These are phyloP conservation scores for Neopestalotiopsis sp. DNA, from an alignment of 2,329 filamentous ascomycete species.

Conservation along the genomic window DNA sequence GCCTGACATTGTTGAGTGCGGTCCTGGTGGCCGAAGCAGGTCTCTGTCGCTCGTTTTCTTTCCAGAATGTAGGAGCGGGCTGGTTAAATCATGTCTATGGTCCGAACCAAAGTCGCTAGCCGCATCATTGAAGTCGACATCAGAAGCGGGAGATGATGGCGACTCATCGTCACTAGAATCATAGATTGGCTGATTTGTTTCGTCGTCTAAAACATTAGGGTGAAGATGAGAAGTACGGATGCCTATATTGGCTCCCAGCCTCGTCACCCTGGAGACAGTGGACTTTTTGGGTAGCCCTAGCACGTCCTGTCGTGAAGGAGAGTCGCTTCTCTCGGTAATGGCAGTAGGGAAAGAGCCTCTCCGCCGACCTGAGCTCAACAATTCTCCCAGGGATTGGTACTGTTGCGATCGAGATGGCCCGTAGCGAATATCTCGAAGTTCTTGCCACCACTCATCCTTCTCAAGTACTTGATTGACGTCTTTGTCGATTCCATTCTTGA, in stretches of 20 bases:
- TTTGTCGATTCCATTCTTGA: constrained; percentile 59
- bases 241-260: constrained; percentile 70
- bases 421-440: constrained; percentile 65
- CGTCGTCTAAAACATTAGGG: constrained; percentile 59
- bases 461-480: constrained; percentile 70
- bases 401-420: constrained; percentile 49
- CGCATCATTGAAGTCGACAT: constrained; percentile 43
- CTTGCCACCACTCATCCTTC: constrained; percentile 83
- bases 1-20: constrained; percentile 35
- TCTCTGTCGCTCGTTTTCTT: constrained; percentile 50
- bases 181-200: constrained; percentile 23
- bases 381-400: constrained; percentile 47
- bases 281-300: constrained; percentile 67
- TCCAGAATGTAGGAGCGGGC: constrained; percentile 30
- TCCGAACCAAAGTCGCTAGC: constrained; percentile 49
- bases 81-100: constrained; percentile 38
- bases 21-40: constrained; percentile 32
- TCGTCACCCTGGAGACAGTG: constrained; percentile 54
- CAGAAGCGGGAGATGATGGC: constrained; percentile 27
- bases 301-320: constrained; percentile 54
- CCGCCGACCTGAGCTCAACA: constrained; percentile 50
- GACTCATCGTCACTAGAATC: constrained; percentile 31
- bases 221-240: constrained; percentile 79
- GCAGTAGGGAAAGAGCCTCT: constrained; percentile 47
- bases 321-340: constrained; percentile 28